Percentiles rank a stretch among this genome's conserved stretches.
These are phyloP conservation scores for Pseudocercospora musae DNA, from an alignment of 2,329 filamentous ascomycete genomes.

Conservation along the genomic window DNA sequence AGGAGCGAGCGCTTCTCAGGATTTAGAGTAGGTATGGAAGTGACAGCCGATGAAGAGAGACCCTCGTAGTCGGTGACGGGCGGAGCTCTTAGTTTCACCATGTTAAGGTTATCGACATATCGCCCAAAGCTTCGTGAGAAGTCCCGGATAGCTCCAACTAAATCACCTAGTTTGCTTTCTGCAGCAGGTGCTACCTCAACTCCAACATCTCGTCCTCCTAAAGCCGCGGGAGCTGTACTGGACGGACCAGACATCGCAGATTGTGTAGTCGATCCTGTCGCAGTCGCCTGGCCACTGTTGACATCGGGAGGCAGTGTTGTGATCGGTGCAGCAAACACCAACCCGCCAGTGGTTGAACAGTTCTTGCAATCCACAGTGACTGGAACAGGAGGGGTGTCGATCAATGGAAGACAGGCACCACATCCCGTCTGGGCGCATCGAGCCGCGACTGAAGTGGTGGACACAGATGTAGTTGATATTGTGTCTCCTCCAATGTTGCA, in stretches of 20 bases:
- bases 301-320: not conserved
- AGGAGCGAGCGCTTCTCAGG: not conserved
- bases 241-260: not conserved
- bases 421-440: conserved; percentile 5
- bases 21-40: not conserved
- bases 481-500: conserved; percentile 4
- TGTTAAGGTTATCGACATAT: not conserved
- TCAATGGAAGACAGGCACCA: not conserved
- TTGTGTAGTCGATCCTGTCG: not conserved
- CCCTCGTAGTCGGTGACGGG: not conserved
- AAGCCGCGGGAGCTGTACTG: not conserved
- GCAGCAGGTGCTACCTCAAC: not conserved
- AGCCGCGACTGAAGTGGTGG: conserved; percentile 2
- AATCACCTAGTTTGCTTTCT: not conserved
- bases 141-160: not conserved
- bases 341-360: conserved; percentile 2
- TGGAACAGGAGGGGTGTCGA: not conserved
- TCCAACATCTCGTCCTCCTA: not conserved
- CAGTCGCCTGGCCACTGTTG: not conserved
- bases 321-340: not conserved
- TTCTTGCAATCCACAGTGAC: not conserved
- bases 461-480: not conserved
- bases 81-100: not conserved
- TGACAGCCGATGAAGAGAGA: not conserved
- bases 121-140: not conserved